Base-by-base conservation (phyloP, 345 rosid genomes). In the Hibiscus tridactylites region DNA sequence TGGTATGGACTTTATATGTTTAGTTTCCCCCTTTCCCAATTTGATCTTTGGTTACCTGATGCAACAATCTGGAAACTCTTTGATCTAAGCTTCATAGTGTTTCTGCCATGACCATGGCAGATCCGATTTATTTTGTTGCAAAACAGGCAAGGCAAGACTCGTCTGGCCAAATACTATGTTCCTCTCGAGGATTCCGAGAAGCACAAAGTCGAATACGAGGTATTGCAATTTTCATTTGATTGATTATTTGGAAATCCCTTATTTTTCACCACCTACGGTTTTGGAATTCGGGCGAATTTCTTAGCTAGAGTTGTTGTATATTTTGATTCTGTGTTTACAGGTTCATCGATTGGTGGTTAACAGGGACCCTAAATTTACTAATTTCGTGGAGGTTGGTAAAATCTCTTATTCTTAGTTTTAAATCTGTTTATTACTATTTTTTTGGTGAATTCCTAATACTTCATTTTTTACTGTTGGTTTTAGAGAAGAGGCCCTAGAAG, bases 81-180 rank as follows among this genome's bases (percentile, higher is more conserved):
- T 61, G 62, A 68, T 78, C 68, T 21, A 58, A 28, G 33, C 2
- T 19, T 56, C 19, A 7, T 21, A 35, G 35, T 17, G 33, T 58
- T 19, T 49, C 26, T 37, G 3, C 16, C 35, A 19, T 44, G 3
- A 21, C 13, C 17, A 61, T 66, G 75, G 73, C 87, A 93, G 98
- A 94, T 94, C 96, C 97, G 98, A 29, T 92, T 94, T 88, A 92
- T 94, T 68, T 86, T 94, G 77, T 79, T 94, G 78, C 98, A 94
- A 83, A 94, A 94, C 86, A 86, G 98, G 83, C 97, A 94, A 80
- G 98, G 98, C 9, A 94, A 94, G 92, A 94, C 98, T 72, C 97
- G 98, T 81, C 96, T 94, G 6, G 98, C 98, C 73, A 94, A 94
- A 71, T 94, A 94, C 84, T 94, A 94, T 70, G 96, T 94, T 49